Base-by-base conservation (phyloP, 2,329 filamentous ascomycete species). In the Xylariaceae sp. region DNA sequence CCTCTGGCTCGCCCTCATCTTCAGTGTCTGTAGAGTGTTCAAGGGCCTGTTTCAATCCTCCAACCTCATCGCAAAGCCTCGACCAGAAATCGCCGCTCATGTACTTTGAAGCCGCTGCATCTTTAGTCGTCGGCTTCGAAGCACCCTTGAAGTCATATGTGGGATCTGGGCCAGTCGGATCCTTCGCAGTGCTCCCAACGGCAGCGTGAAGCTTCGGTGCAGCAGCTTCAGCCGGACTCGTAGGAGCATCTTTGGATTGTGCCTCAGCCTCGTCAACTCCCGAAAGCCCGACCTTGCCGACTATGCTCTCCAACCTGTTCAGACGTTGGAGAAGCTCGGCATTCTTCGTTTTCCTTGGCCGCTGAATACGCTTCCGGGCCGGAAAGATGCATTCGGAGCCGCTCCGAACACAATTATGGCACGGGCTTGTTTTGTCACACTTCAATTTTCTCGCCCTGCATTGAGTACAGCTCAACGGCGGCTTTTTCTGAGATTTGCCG, bases 381-480 rank as follows among this genome's bases (percentile, higher is more conserved):
- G 73, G 73, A 47, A 73, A 75, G 35, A 72, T 58, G 58, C 76
- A 85, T 42, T 78, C 71, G 9, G 70, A 66, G 7, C 68, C 63
- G 35, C 71, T 68, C 44, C 72, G 75, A 18, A 71, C 58, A 59
- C 81, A 84, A 48, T 77, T 75, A 6, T 67, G 63, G 61, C 82
- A 85, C 5, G 81, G 82, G 52, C 75, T 70, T 33, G 70, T 68
- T 54, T 78, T 75, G 59, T 81, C 74, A 65, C 82, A 85, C 56
- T 78, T 82, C 40, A 84, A 71, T 61, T 85, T 85, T 53, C 81
- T 76, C 53, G 80, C 76, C 51, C 84, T 80, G 58, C 83, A 87
- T n/a, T 75, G 72, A 5, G 81, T 71, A 60, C 84, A 87, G 35
- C 71, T 75, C 42, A 76, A 62, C n/a, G 69, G 68, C 45, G 69